phyloP scores from a whole-genome alignment of 805 yeast genomes.

The Grigorovia humatica region DNA sequence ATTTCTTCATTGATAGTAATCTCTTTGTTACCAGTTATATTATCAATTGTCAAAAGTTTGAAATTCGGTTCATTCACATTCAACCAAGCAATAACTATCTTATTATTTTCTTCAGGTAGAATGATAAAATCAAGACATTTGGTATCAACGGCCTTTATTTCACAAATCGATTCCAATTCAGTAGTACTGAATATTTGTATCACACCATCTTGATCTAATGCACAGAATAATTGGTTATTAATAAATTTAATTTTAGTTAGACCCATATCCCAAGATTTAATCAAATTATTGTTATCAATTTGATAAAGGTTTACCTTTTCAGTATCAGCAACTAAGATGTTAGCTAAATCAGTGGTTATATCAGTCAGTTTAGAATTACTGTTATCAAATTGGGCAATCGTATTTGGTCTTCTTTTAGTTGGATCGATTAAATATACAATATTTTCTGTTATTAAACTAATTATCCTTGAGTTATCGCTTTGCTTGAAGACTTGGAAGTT shows the following conservation, averaged over 20 bases:
- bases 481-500: conserved; percentile 19
- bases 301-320: conserved; percentile 14
- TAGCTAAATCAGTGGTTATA: conserved; percentile 14
- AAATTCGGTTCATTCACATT: conserved; percentile 33
- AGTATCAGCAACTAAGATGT: conserved; percentile 15
- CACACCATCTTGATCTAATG: conserved; percentile 15
- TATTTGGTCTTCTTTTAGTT: conserved; percentile 26
- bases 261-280: conserved; percentile 17
- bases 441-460: conserved; percentile 24
- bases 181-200: conserved; percentile 22
- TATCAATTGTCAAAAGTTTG: conserved; percentile 17
- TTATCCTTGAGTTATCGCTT: conserved; percentile 11
- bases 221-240: conserved; percentile 13
- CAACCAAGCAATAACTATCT: conserved; percentile 29
- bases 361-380: conserved; percentile 12
- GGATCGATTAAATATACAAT: conserved; percentile 62
- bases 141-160: conserved; percentile 18
- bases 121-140: conserved; percentile 19
- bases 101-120: conserved; percentile 5
- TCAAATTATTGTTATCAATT: conserved; percentile 7
- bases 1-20: conserved; percentile 21
- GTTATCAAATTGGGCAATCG: conserved; percentile 16
- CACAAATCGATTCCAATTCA: conserved; percentile 29
- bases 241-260: conserved; percentile 12
- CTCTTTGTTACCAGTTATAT: conserved; percentile 13